Percentiles rank a stretch among this genome's conserved stretches.
phyloP scores from a whole-genome alignment of 2,329 filamentous ascomycete species.

The Diaporthe sp. region DNA sequence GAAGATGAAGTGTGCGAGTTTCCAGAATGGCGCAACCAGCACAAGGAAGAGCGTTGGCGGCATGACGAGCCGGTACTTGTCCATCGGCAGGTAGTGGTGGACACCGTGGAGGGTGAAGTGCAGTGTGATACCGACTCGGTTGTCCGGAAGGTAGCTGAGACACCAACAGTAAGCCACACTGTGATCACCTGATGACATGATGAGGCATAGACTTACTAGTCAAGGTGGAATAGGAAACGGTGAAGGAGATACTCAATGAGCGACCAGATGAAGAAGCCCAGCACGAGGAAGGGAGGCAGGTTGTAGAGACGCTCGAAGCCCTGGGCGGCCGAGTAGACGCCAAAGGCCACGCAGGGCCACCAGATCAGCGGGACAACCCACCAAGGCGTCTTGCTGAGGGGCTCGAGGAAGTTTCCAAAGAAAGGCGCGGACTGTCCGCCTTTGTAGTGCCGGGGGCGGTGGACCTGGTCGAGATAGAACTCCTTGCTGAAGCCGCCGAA shows the following conservation, averaged over 20 bases:
- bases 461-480: conserved; percentile 98
- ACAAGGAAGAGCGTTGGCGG: conserved; percentile 88
- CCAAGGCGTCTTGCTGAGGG: conserved; percentile 95
- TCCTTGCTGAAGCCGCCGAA: conserved; percentile 88
- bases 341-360: conserved; percentile 85
- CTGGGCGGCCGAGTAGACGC: conserved; percentile 73
- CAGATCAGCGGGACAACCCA: conserved; percentile 88
- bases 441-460: conserved; percentile 95
- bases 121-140: conserved; percentile 84
- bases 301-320: conserved; percentile 67
- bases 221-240: conserved; percentile 93
- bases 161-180: conserved; percentile 21
- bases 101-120: conserved; percentile 98
- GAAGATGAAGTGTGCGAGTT: conserved; percentile 86
- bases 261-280: conserved; percentile 87
- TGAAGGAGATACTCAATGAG: conserved; percentile 92
- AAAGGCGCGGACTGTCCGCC: conserved; percentile 92
- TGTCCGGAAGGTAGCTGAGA: conserved; percentile 86
- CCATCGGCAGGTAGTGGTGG: conserved; percentile 99
- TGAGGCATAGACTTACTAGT: conserved; percentile 74
- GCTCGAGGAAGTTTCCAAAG: conserved; percentile 99
- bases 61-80: conserved; percentile 97
- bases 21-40: conserved; percentile 92
- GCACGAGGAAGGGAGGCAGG: conserved; percentile 73
- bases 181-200: not conserved